Base-by-base conservation (phyloP, 176 grass and related monocot species). In the Urochloa ruziziensis region DNA sequence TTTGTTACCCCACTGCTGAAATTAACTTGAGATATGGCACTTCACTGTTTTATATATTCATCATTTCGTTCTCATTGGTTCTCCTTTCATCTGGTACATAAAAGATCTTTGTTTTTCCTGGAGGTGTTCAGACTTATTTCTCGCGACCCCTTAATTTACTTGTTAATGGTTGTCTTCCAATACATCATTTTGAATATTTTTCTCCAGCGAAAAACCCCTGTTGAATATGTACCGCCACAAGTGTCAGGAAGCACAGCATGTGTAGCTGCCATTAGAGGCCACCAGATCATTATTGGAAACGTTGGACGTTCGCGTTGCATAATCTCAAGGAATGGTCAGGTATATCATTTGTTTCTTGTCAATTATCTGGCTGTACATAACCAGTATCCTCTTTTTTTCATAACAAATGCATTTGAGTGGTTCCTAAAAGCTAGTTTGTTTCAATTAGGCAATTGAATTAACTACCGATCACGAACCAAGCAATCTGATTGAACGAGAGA, bases 301-400 rank as follows among this genome's bases (percentile, higher is more conserved):
- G 72, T 67, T 86, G 77, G 84, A 4, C 24, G 56, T 80, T 80
- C 84, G 65, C 58, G 73, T 78, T 88, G 86, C 9, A 65, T 88
- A 25, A 65, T 88, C 15, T 80, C 77, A 74, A 13, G 3, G 47
- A 35, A 19, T 34, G 68, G 77, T 33, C 58, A 62, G 77, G 84
- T 88, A 47, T 40, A 15, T 80, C 42, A 81, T 15, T 66, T 23
- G 30, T 86, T 66, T 64, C 24, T 75, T 36, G 23, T 67, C 47
- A 81, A 57, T 46, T 75, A 36, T 44, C 36, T 74, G 3, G 12
- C 49, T 51, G 30, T 29, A 84, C 47, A 46, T 75, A 54, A 24
- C 23, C 24, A 57, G 23, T 19, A 24, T 24, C 54, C 25, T 40
- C 56, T 53, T 53, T 86, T 84, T 64, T 67, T 30, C n/a, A 43